phyloP scores from a whole-genome alignment of 2,329 filamentous ascomycete species.

The Fusarium sp. region DNA sequence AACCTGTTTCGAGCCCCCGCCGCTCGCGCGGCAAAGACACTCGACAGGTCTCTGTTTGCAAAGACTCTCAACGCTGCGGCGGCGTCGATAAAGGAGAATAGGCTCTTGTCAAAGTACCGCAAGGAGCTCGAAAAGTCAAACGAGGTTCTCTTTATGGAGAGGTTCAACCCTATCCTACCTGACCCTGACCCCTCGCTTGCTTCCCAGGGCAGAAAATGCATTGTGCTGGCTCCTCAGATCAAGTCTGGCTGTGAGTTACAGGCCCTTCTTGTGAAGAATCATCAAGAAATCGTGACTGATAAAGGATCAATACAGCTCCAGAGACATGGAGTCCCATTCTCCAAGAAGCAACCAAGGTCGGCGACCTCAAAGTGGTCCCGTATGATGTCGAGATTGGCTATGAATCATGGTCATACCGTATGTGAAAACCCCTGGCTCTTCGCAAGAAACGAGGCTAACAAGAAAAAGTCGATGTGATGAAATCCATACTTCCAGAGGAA shows the following conservation, averaged over 20 bases:
- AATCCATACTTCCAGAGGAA: constrained; percentile 81
- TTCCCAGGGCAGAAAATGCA: constrained; percentile 67
- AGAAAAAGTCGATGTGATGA: constrained; percentile 79
- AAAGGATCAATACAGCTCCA: constrained; percentile 52
- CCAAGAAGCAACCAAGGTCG: constrained; percentile 72
- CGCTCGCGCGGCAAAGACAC: constrained; percentile 77
- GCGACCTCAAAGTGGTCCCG: constrained; percentile 77
- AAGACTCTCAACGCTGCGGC: constrained; percentile 81
- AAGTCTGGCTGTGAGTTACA: constrained; percentile 60
- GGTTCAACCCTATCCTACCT: constrained; percentile 70
- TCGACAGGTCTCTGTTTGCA: constrained; percentile 86
- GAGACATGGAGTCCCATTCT: constrained; percentile 81
- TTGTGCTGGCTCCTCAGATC: constrained; percentile 68
- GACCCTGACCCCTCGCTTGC: constrained; percentile 69
- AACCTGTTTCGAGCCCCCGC: constrained; percentile 79
- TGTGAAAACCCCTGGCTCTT: constrained; percentile 40
- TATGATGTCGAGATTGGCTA: constrained; percentile 84
- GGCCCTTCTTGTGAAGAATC: not conserved
- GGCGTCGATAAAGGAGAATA: constrained; percentile 79
- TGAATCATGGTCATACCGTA: constrained; percentile 86
- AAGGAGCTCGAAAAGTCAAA: constrained; percentile 71
- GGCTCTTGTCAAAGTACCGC: constrained; percentile 78
- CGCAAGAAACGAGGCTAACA: constrained; percentile 32
- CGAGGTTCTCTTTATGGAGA: constrained; percentile 73
- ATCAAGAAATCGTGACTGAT: constrained; percentile 7